Evolutionary conservation across 2,329 filamentous ascomycete genomes (phyloP).

Genomic region (Cordyceps militaris): DNA sequence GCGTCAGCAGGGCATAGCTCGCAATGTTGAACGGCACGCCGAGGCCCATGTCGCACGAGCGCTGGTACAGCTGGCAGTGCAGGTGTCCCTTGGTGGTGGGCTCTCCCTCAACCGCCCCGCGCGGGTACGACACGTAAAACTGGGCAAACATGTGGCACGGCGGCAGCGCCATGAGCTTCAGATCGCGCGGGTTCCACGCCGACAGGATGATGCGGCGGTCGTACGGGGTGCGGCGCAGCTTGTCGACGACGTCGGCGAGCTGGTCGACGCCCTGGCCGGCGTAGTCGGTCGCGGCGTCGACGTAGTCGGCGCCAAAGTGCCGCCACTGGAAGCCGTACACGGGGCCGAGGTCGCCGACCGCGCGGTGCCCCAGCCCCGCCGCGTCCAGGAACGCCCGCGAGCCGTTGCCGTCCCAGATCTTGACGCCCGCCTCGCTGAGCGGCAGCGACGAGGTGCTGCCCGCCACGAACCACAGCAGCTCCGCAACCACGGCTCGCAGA

Average conservation of each 20-base stretch:
- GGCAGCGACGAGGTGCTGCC: constrained; percentile 74
- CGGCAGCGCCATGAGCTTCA: constrained; percentile 83
- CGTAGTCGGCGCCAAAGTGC: constrained; percentile 90
- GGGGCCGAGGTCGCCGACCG: constrained; percentile 82
- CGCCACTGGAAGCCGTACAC: constrained; percentile 99
- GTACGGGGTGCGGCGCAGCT: constrained; percentile 75
- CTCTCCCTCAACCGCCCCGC: constrained; percentile 15
- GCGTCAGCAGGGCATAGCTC: constrained; percentile 84
- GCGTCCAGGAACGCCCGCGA: constrained; percentile 83
- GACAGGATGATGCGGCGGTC: constrained; percentile 84
- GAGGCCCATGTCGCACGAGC: constrained; percentile 93
- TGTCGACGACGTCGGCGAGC: constrained; percentile 80
- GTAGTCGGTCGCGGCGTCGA: constrained; percentile 74
- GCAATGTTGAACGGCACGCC: constrained; percentile 98
- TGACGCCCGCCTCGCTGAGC: constrained; percentile 72
- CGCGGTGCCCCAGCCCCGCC: constrained; percentile 73
- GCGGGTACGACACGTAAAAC: constrained; percentile 79
- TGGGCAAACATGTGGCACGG: constrained; percentile 98
- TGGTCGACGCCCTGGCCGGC: constrained; percentile 86
- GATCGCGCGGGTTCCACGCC: constrained; percentile 88
- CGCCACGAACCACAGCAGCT: constrained; percentile 92
- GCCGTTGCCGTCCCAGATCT: constrained; percentile 98
- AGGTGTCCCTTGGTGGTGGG: constrained; percentile 57
- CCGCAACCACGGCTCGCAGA: constrained; percentile 77
- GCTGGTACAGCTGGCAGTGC: constrained; percentile 86